Base-by-base conservation (phyloP, 2,329 filamentous ascomycete species). In the Bisporella sp. region DNA sequence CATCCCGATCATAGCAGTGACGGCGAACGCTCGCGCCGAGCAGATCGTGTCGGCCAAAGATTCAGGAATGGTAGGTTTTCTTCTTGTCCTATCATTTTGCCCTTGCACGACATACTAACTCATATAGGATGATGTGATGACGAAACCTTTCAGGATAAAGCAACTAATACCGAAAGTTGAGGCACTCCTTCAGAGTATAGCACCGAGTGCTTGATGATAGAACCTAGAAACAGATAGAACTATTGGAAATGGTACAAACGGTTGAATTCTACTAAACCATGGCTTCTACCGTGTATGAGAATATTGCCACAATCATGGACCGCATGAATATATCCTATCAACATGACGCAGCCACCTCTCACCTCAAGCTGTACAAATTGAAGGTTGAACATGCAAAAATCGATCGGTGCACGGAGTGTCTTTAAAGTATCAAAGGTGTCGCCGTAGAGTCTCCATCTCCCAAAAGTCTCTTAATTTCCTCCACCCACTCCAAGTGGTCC, bases 21-120 rank as follows among this genome's bases (percentile, higher is more conserved):
- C 86, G 39, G 87, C 87, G 2, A 90, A 91, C 66, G 85, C 85
- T 33, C 74, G 87, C n/a, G 78, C 77, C 3, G 85, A 88, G 70
- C 85, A 90, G 66, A 82, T 88, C 53, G 74, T 77, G 54, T 80
- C 77, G 57, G 86, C 87, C 46, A 78, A 85, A 63, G 76, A 79
- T 48, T 83, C 83, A 6, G 86, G 86, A 29, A 88, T 91, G 71
- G 82, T 83, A 68, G 71, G 78, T 73, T 40, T 44, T 21, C 5
- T 11, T 29, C 6, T n/a, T 12, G 32, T 30, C 45, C 31, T 28
- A 9, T 30, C 9, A 31, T 6, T 21, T 11, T 13, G 28, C 29
- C 8, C 5, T 29, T 47, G 39, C 52, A 21, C 21, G 21, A 21
- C 21, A 21, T 61, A 51, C 62, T 50, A 5, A 41, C 5, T n/a